Conservation (phyloP, 495 filamentous ascomycete genomes). For the Penicillium cosmopolitanum region DNA sequence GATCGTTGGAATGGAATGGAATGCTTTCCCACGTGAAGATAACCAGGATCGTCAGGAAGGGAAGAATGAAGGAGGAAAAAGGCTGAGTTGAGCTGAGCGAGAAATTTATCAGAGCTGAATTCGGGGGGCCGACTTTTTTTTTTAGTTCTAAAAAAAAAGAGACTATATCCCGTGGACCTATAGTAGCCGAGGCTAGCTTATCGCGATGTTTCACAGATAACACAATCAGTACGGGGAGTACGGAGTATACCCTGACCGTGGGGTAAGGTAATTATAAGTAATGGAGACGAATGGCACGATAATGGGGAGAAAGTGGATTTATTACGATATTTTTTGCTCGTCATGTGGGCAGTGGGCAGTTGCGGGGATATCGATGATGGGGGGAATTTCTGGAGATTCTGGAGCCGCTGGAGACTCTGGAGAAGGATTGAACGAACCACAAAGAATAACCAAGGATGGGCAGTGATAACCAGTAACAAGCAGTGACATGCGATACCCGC, state of each 20-base stretch:
- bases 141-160: conserved; percentile 3
- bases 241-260: no score
- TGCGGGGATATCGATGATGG: conserved; percentile 15
- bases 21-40: background rate
- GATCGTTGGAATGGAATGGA: background rate
- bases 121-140: conserved; percentile 1
- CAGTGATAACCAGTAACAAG: background rate
- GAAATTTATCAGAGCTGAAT: background rate
- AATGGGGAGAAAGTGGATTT: conserved; percentile 10
- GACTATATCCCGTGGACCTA: conserved; percentile 14
- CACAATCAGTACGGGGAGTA: conserved; percentile 9
- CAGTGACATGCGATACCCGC: background rate
- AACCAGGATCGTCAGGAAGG: background rate
- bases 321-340: background rate
- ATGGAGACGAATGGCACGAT: background rate
- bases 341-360: background rate
- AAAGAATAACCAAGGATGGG: background rate
- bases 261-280: background rate
- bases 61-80: background rate
- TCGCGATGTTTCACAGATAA: conserved; percentile 22
- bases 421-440: background rate
- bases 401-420: conserved; percentile 22
- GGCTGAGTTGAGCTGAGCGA: no score
- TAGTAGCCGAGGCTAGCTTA: conserved; percentile 16
- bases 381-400: no score